phyloP scores from a whole-genome alignment of 2,329 filamentous ascomycete genomes.

The Tolypocladium pustulatum region DNA sequence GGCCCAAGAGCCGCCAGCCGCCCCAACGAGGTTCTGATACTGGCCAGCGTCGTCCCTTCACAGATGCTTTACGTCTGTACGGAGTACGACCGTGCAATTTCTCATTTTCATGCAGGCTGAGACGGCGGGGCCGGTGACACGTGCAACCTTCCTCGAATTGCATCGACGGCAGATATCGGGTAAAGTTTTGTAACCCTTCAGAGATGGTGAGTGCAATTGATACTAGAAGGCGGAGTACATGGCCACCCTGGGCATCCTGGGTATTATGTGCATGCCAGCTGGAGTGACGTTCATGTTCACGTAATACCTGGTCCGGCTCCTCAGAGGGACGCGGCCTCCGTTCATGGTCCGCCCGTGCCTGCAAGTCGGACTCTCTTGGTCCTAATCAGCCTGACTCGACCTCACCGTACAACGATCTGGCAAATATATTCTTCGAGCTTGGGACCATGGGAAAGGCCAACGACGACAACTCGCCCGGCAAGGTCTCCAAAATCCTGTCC shows the following conservation, averaged over 20 bases:
- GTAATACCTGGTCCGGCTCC: not conserved
- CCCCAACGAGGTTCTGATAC: not conserved
- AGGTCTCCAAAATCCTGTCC: not conserved
- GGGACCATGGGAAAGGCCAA: not conserved
- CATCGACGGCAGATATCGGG: not conserved
- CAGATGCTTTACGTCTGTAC: too few species aligned
- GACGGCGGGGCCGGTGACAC: not conserved
- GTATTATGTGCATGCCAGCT: not conserved
- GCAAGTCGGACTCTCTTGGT: not conserved
- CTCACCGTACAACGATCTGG: not conserved
- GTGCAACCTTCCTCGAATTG: not conserved
- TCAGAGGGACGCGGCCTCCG: not conserved
- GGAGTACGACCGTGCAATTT: too few species aligned
- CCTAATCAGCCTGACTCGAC: not conserved
- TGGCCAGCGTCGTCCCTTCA: not conserved
- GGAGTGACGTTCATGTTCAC: not conserved
- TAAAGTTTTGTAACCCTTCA: too few species aligned
- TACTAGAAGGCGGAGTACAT: not conserved
- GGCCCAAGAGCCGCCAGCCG: not conserved
- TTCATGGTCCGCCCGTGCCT: not conserved
- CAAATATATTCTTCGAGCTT: not conserved
- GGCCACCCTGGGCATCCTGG: not conserved
- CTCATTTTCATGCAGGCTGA: not conserved
- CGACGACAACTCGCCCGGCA: not conserved
- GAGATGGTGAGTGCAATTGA: not conserved